Evolutionary conservation across 805 yeast species (phyloP).

Genomic region (Cyberlindnera subsufficiens): DNA sequence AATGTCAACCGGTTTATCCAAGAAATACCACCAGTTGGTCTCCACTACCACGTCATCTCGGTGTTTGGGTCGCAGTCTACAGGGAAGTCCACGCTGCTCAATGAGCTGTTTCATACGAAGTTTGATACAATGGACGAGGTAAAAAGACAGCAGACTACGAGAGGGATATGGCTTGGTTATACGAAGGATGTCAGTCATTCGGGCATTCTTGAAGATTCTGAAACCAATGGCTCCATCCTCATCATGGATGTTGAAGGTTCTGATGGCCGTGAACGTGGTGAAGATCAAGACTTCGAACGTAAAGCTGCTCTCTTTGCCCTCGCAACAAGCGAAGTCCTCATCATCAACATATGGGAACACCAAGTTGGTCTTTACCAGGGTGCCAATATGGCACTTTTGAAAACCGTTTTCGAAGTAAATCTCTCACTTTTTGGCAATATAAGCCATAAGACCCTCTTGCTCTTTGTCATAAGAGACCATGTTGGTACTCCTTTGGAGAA

Average conservation of each 20-base stretch:
- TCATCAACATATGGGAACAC: slow-evolving; percentile 94
- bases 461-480: slow-evolving; percentile 91
- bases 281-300: slow-evolving; percentile 96
- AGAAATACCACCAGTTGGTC: slow-evolving; percentile 35
- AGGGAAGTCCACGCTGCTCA: slow-evolving; percentile 90
- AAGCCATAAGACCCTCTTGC: slow-evolving; percentile 55
- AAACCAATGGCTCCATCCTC: slow-evolving; percentile 39
- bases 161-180: slow-evolving; percentile 74
- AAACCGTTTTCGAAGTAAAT: slow-evolving; percentile 95
- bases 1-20: slow-evolving; percentile 22
- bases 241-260: slow-evolving; percentile 99
- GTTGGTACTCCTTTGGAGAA: slow-evolving; percentile 82
- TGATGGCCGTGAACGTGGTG: slow-evolving; percentile 96
- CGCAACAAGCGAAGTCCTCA: slow-evolving; percentile 83
- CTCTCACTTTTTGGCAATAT: slow-evolving; percentile 71
- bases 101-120: slow-evolving; percentile 75
- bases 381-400: slow-evolving; percentile 91
- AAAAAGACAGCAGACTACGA: slow-evolving; percentile 84
- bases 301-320: slow-evolving; percentile 94
- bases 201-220: too few relatives aligned
- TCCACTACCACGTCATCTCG: slow-evolving; percentile 82
- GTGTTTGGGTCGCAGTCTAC: slow-evolving; percentile 97
- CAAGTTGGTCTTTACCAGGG: slow-evolving; percentile 97
- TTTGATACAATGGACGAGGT: slow-evolving; percentile 93
- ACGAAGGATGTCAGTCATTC: slow-evolving; percentile 23